Base-by-base conservation (phyloP, 441 rosid species). In the Aleurites moluccanus region DNA sequence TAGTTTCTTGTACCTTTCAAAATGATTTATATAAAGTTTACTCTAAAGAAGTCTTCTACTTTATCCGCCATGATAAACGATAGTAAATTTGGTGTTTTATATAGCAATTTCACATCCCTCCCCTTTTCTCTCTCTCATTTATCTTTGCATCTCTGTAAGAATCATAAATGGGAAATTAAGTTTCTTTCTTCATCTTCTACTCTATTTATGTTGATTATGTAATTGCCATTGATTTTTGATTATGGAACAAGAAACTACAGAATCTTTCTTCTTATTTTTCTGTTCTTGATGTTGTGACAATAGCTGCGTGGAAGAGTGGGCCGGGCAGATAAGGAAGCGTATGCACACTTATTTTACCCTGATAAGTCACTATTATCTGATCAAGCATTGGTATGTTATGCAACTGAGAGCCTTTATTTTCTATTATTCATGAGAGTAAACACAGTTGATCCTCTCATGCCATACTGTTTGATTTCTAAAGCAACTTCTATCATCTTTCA, bases 301-400 rank as follows among this genome's bases (percentile, higher is more conserved):
- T 82, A 96, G 99, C 83, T 93, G 89, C 97, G 97, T 64, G 98
- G 99, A 87, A 90, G 99, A 85, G 99, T 96, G 81, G 98, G 99
- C 33, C 94, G 98, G 49, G 97, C 97, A 14, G 99, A 92, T 86
- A 96, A 89, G 82, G 97, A 96, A 86, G 99, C 99, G 78, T 88
- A 89, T 83, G 99, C 99, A 45, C 81, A 90, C 85, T 88, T 96
- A 78, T 96, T 93, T 87, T 93, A 93, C 86, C 93, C 94, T 69
- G 97, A 92, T 78, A 91, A 86, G 77, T 87, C 94, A 47, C 80
- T 83, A 74, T 86, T 96, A 68, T 77, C 98, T 61, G 92, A 91
- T 73, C 91, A 92, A 79, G 97, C 97, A 49, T 74, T 88, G 89
- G 99, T 96, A 88, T 64, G 78, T 27, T 79, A 64, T 68, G 70